Base-by-base conservation (phyloP, 1,284 basidiomycete genomes). In the Wallemia ichthyophaga region DNA sequence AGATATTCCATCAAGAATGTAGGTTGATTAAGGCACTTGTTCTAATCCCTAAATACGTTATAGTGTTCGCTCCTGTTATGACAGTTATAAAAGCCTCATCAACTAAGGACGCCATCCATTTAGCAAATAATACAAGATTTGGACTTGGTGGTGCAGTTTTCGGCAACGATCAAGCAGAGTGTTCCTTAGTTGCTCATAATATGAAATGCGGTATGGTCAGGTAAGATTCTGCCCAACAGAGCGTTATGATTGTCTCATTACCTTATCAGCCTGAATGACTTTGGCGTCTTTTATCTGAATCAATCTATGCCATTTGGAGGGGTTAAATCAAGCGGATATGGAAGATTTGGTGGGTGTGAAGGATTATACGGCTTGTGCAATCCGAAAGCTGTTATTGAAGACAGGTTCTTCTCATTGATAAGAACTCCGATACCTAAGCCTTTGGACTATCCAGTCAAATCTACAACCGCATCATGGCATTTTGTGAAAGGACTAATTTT, bases 101-200 rank as follows among this genome's bases (percentile, higher is more conserved):
- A 3, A 71, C 87, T 32, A 80, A 88, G 0, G 80, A 91, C 64
- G 88, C 85, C 0, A 76, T 95, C 61, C 75, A 75, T 57, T 80
- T 91, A 63, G 85, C 92, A 0, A 95, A 95, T 66, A 75, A 76
- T 17, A 87, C 85, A 1, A 75, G 78, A 28, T 96, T 85, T 69
- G 92, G 85, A 19, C 78, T 98, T n/a, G 92, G 91, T 55, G 86
- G 87, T 0, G 85, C 85, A 60, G 85, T 98, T n/a, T 96, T 91
- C 67, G 91, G 91, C 9, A 80, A 80, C 13, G 77, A 82, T 65
- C 78, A 82, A 66, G 73, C 75, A 27, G 72, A 83, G 56, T 89
- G 86, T 66, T 64, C 82, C 59, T 73, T 79, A 59, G 81, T 96
- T 13, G 87, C 88, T 19, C 77, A 79, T 60, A 71, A 74, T 58